phyloP scores from a whole-genome alignment of 176 grass and related monocot genomes.

The Saccharum officinarum region DNA sequence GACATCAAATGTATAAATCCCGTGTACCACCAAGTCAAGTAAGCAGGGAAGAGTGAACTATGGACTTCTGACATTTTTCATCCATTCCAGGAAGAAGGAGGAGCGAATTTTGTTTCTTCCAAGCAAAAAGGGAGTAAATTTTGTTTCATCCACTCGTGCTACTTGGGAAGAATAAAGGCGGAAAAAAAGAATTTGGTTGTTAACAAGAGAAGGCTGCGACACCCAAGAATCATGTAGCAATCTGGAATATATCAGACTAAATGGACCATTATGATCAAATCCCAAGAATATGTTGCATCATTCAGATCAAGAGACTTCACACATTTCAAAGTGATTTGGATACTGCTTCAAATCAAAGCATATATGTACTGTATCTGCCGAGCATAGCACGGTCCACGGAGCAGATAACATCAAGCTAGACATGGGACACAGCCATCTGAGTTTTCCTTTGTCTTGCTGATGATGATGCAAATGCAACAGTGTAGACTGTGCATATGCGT shows the following conservation, averaged over 20 bases:
- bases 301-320: not conserved
- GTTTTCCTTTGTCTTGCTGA: not conserved
- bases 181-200: not conserved
- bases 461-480: not conserved
- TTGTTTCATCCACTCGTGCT: not conserved
- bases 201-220: no score
- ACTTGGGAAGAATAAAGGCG: not conserved
- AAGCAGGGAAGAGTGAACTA: no score
- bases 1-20: no score
- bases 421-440: not conserved
- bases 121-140: no score
- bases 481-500: constrained; percentile 5
- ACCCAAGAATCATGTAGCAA: not conserved
- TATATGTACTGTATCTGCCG: not conserved
- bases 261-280: not conserved
- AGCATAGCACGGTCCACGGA: not conserved
- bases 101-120: no score
- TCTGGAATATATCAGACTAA: not conserved
- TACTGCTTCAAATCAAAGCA: not conserved
- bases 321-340: not conserved
- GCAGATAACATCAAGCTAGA: not conserved
- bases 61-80: no score
- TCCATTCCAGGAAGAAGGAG: no score
- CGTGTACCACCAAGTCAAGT: no score
- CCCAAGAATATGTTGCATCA: not conserved